A percentile compares a stretch with the other conserved stretches of the same genome.
These are phyloP conservation scores for Ziziphus jujuba DNA, from an alignment of 306 rosid genomes.

Conservation along the genomic window DNA sequence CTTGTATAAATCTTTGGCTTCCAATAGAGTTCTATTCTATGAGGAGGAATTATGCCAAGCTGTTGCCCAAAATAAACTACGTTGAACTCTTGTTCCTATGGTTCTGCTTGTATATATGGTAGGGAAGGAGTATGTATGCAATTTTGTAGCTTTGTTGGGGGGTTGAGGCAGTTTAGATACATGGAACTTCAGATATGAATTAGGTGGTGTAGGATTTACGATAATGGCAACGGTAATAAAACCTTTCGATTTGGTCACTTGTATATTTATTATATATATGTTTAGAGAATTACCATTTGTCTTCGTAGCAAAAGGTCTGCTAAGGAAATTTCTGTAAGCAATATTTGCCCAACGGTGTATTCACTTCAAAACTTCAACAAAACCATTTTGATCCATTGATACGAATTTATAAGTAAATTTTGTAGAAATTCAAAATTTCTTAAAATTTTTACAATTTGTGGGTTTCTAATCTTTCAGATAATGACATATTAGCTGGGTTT, in stretches of 20 bases:
- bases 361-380: too few relatives aligned
- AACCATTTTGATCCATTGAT: too few relatives aligned
- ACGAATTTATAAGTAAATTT: too few relatives aligned
- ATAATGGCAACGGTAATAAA: constrained; percentile 40
- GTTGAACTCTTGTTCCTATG: constrained; percentile 36
- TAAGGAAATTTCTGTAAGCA: too few relatives aligned
- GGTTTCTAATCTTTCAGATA: too few relatives aligned
- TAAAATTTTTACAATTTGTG: too few relatives aligned
- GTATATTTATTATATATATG: too few relatives aligned
- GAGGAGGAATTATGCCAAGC: constrained; percentile 97
- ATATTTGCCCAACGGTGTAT: too few relatives aligned
- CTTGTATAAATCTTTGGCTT: constrained; percentile 79
- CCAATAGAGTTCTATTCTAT: constrained; percentile 84
- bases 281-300: too few relatives aligned
- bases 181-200: constrained; percentile 49
- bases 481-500: too few relatives aligned
- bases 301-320: too few relatives aligned
- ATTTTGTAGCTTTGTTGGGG: constrained; percentile 61
- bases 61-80: constrained; percentile 94
- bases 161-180: constrained; percentile 41
- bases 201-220: constrained; percentile 35
- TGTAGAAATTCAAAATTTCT: too few relatives aligned
- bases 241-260: background rate
- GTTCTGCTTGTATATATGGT: constrained; percentile 45
- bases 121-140: constrained; percentile 32